Conservation (phyloP, 176 grass and related monocot genomes). For the Typha latifolia region DNA sequence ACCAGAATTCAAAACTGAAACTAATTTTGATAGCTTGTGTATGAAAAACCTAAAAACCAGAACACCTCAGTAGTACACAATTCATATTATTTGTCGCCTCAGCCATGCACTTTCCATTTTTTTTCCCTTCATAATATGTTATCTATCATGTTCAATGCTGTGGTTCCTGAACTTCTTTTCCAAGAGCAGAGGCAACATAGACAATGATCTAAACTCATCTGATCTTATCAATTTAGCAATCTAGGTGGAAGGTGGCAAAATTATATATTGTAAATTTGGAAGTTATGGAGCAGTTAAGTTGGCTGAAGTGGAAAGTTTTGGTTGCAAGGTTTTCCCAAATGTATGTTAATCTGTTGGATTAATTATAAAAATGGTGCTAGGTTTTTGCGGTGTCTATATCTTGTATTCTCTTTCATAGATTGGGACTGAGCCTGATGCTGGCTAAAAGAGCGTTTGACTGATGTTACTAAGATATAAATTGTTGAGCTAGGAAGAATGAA, state of each 20-base stretch:
- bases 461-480: too few relatives aligned
- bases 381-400: too few relatives aligned
- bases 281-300: too few relatives aligned
- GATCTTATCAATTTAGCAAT: neutral
- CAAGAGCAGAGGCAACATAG: neutral
- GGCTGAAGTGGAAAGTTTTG: too few relatives aligned
- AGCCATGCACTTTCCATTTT: neutral
- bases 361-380: neutral
- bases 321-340: neutral
- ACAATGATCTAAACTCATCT: neutral
- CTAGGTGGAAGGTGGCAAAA: neutral
- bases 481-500: too few relatives aligned
- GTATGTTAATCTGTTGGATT: neutral
- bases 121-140: neutral
- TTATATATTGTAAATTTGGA: neutral
- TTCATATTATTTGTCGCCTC: neutral
- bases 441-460: too few relatives aligned
- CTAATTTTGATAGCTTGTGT: neutral
- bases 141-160: neutral
- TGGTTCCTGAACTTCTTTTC: neutral
- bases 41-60: neutral
- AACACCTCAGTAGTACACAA: neutral
- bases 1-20: neutral
- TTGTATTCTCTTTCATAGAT: too few relatives aligned
- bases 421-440: too few relatives aligned